Conservation (phyloP, 495 filamentous ascomycete species). For the Delitschia confertaspora region DNA sequence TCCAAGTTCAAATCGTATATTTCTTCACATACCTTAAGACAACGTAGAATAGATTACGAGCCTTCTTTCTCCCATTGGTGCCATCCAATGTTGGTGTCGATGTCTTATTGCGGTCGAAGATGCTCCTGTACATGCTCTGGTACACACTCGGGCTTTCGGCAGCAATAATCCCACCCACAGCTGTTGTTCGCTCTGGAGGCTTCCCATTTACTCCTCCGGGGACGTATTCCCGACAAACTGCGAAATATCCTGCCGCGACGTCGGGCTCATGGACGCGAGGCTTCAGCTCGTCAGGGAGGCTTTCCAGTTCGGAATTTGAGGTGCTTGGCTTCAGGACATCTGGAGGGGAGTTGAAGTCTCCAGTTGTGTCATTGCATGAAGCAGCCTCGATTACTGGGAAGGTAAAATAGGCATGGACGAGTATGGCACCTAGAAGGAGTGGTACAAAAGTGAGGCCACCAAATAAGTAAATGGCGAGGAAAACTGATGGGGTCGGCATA, state of each 20-base stretch:
- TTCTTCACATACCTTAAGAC: constrained; percentile 59
- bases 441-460: constrained; percentile 90
- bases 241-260: constrained; percentile 87
- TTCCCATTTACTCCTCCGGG: constrained; percentile 85
- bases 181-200: constrained; percentile 79
- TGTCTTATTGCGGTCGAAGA: constrained; percentile 74
- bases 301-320: constrained; percentile 1
- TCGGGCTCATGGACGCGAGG: constrained; percentile 53
- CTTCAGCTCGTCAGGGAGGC: constrained; percentile 13
- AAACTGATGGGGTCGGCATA: constrained; percentile 63
- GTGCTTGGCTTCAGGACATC: background rate
- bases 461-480: constrained; percentile 70
- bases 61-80: constrained; percentile 55
- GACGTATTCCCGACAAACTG: constrained; percentile 85
- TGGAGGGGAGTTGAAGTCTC: no score
- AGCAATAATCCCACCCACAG: constrained; percentile 59
- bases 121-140: constrained; percentile 92
- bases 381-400: constrained; percentile 55
- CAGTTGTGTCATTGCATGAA: constrained; percentile 23
- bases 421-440: constrained; percentile 51
- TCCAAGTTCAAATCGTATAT: background rate
- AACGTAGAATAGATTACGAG: constrained; percentile 88
- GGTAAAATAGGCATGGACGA: constrained; percentile 61
- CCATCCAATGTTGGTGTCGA: constrained; percentile 39
- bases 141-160: constrained; percentile 86